These are phyloP conservation scores for Cudoniella acicularis DNA, from an alignment of 495 filamentous ascomycete genomes.

Conservation along the genomic window DNA sequence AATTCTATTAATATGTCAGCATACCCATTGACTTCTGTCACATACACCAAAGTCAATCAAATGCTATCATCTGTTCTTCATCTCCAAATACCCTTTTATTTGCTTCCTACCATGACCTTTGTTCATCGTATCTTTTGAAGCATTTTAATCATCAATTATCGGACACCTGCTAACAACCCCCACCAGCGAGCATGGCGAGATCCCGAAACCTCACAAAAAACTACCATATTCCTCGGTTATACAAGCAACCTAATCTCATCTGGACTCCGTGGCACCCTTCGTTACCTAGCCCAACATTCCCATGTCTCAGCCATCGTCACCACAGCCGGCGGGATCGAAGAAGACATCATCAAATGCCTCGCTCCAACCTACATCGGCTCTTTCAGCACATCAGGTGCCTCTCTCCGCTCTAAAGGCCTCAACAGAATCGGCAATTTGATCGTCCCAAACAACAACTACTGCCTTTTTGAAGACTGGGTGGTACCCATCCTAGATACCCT, in stretches of 20 bases:
- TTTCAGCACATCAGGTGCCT: conserved; percentile 70
- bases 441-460: conserved; percentile 97
- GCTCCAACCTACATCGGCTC: conserved; percentile 88
- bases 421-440: conserved; percentile 95
- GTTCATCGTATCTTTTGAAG: too few relatives aligned
- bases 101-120: too few relatives aligned
- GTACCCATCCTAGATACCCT: conserved; percentile 86
- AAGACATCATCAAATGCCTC: conserved; percentile 97
- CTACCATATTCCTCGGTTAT: conserved; percentile 95
- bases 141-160: too few relatives aligned
- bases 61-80: too few relatives aligned
- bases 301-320: conserved; percentile 92
- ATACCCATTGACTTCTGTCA: too few relatives aligned
- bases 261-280: conserved; percentile 83
- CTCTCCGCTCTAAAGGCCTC: conserved; percentile 74
- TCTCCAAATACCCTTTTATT: too few relatives aligned
- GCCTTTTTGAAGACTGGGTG: conserved; percentile 95
- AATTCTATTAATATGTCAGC: not conserved
- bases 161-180: too few relatives aligned
- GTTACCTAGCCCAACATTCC: conserved; percentile 85
- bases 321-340: conserved; percentile 94
- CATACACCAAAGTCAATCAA: too few relatives aligned
- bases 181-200: conserved; percentile 73
- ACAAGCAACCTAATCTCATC: conserved; percentile 97
- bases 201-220: conserved; percentile 64